Evolutionary conservation across 495 filamentous ascomycete species (phyloP), one percentile per base, ranked within the genome.

Genomic region (Pseudotulostoma volvatum): DNA sequence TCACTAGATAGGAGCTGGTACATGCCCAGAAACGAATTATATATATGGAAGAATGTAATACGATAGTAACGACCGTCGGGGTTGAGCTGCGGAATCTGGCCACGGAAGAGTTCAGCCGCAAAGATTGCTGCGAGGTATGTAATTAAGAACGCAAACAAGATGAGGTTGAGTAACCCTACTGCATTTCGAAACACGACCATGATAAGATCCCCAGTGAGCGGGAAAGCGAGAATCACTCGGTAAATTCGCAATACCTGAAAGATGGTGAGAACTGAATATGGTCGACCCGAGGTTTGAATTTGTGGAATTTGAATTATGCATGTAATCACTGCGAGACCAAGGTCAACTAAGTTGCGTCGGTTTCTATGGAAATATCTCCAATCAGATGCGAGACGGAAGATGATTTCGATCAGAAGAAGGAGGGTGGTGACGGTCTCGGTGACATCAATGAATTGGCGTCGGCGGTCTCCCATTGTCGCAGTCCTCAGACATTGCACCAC

Each of bases 1-100:
- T 99, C 90, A 46, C 85, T 95, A 16, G 90, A 94, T n/a, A 99
- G 65, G 18, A 99, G 74, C 53, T 93, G 84, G 50, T 99, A 99
- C 90, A 99, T 99, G 39, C 86, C 90, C 14, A 96, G 69, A 46
- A 95, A 99, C 0, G 85, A 79, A 47, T 95, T 95, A 59, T 81
- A 99, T 21, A 95, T 88, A 25, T 84, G 81, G 47, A 71, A 70
- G 57, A 99, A 99, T 1, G 82, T 79, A 42, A 87, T 71, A 31
- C 66, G 61, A 45, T 79, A 70, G 0, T 54, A 51, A 4, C 74
- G 58, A 0, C 71, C 79, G 1, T 60, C 45, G n/a, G 58, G 52
- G 41, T 87, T 72, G 9, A 57, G 31, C 9, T 50, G 31, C 3
- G 81, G 77, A 8, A 99, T 67, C 44, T 92, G 77, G 7, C 87